phyloP scores from a whole-genome alignment of 495 filamentous ascomycete genomes.

The Xylaria scruposa region DNA sequence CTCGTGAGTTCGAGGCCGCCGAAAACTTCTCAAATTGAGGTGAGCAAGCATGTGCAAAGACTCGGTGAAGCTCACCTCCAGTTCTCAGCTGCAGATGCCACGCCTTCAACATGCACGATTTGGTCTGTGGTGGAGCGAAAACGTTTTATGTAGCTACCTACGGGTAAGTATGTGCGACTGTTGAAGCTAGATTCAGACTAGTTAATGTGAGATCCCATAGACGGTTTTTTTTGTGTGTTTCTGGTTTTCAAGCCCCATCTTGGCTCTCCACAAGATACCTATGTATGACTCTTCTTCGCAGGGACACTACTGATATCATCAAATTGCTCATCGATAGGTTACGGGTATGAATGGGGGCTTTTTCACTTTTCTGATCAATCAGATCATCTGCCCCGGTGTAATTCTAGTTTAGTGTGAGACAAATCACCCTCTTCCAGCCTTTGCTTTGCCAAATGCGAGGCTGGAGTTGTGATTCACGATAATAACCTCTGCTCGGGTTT shows the following conservation, averaged over 20 bases:
- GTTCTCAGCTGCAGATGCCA: slow-evolving; percentile 26
- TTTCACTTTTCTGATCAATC: not conserved
- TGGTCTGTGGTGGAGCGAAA: not conserved
- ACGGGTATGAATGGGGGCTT: slow-evolving; percentile 6
- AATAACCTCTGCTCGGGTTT: not conserved
- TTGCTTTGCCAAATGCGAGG: slow-evolving; percentile 5
- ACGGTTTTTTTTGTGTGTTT: not conserved
- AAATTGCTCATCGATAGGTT: not conserved
- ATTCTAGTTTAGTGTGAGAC: not conserved
- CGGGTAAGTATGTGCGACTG: slow-evolving; percentile 4
- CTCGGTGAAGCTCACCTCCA: slow-evolving; percentile 28
- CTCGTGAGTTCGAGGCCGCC: not conserved
- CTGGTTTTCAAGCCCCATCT: not conserved
- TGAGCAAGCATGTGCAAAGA: slow-evolving; percentile 21
- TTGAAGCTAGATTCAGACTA: slow-evolving; percentile 13
- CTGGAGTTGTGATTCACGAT: slow-evolving; percentile 3
- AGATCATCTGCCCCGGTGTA: not conserved
- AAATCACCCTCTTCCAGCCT: not conserved
- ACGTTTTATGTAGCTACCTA: not conserved
- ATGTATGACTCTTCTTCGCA: not conserved
- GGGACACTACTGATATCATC: not conserved
- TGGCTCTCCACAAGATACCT: slow-evolving; percentile 5
- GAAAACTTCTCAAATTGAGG: slow-evolving; percentile 6
- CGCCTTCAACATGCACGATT: slow-evolving; percentile 17
- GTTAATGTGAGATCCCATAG: not conserved